Percentiles rank a stretch among this genome's conserved stretches.
Evolutionary conservation across 768 basidiomycete species (phyloP).

Genomic region (Tricholoma sp.): DNA sequence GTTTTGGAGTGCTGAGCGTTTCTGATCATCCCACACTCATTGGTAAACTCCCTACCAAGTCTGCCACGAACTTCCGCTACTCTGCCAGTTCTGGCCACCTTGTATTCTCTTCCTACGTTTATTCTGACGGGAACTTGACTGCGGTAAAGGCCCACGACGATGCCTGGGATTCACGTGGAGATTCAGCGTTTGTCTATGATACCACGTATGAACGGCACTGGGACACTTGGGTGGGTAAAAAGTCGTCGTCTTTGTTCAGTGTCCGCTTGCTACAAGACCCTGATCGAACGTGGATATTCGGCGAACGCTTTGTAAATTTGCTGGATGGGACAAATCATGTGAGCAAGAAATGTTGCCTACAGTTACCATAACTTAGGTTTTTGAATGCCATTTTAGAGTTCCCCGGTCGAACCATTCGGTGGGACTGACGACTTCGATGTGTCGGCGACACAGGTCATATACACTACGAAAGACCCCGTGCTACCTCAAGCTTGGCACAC

Average conservation of each 20-base stretch:
- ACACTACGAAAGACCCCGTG: constrained; percentile 81
- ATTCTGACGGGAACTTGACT: constrained; percentile 67
- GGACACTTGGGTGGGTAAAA: constrained; percentile 72
- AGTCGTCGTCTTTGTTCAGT: constrained; percentile 68
- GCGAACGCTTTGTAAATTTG: constrained; percentile 49
- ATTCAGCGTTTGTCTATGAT: constrained; percentile 70
- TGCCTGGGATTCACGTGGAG: constrained; percentile 67
- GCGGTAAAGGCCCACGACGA: constrained; percentile 67
- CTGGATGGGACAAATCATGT: constrained; percentile 70
- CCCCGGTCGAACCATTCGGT: constrained; percentile 86
- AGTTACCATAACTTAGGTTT: not conserved
- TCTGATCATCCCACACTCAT: constrained; percentile 42
- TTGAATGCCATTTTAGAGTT: constrained; percentile 35
- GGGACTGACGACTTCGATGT: constrained; percentile 78
- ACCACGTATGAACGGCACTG: constrained; percentile 69
- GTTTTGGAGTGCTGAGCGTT: constrained; percentile 23
- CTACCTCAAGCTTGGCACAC: constrained; percentile 83
- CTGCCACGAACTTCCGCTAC: constrained; percentile 69
- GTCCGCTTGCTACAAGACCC: constrained; percentile 47
- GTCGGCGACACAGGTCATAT: constrained; percentile 62
- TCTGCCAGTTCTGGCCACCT: constrained; percentile 51
- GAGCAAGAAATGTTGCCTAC: constrained; percentile 18
- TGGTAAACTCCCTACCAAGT: constrained; percentile 64
- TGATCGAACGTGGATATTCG: constrained; percentile 51
- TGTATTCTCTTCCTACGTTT: constrained; percentile 84